These are phyloP conservation scores for Madurella mycetomatis DNA, from an alignment of 2,329 filamentous ascomycete species.

Conservation along the genomic window DNA sequence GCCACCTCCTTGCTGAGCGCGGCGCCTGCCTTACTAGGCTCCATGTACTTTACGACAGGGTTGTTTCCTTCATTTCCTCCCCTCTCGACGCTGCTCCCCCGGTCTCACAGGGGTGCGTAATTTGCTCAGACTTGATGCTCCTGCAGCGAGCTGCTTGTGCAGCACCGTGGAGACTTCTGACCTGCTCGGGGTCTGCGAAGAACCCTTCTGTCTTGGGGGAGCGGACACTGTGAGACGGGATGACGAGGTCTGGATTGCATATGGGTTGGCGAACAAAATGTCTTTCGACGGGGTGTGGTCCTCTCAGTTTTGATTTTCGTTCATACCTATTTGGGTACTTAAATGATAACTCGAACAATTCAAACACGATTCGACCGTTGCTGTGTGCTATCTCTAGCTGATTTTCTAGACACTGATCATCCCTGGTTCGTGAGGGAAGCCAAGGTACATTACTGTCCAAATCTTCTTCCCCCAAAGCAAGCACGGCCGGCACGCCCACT, in stretches of 20 bases:
- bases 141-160: conserved; percentile 3
- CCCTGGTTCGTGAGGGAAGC: too few relatives aligned
- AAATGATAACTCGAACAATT: conserved; percentile 8
- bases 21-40: conserved; percentile 15
- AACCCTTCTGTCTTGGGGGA: conserved; percentile 32
- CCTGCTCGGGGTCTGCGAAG: conserved; percentile 41
- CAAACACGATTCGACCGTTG: too few relatives aligned
- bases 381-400: too few relatives aligned
- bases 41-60: conserved; percentile 13
- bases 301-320: conserved; percentile 23
- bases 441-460: too few relatives aligned
- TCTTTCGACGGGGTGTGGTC: conserved; percentile 25
- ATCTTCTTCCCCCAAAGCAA: too few relatives aligned
- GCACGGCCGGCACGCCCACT: too few relatives aligned
- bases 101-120: not conserved
- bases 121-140: conserved; percentile 7
- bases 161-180: conserved; percentile 43
- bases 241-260: conserved; percentile 52
- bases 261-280: conserved; percentile 43
- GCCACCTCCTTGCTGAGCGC: conserved; percentile 14
- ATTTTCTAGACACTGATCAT: too few relatives aligned
- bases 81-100: not conserved
- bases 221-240: conserved; percentile 39
- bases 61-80: conserved; percentile 8
- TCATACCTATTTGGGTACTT: not conserved